phyloP scores from a whole-genome alignment of 2,329 filamentous ascomycete species.

The Aspergillus ustus region DNA sequence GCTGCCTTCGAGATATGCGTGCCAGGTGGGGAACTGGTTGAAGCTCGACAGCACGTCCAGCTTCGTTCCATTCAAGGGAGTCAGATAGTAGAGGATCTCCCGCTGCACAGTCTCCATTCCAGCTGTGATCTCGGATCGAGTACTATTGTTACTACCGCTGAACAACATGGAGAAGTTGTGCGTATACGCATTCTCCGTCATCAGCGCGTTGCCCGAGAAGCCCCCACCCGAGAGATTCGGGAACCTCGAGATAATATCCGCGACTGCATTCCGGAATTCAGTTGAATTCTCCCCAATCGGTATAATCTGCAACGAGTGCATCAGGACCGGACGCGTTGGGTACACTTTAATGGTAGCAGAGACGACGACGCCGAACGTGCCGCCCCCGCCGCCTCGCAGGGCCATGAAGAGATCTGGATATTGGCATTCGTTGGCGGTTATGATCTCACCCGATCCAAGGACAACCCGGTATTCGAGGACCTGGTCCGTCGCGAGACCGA shows the following conservation, averaged over 20 bases:
- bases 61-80: constrained; percentile 10
- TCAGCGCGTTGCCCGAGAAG: constrained; percentile 15
- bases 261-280: constrained; percentile 6
- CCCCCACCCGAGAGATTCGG: constrained; percentile 18
- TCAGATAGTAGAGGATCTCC: constrained; percentile 9
- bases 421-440: constrained; percentile 41
- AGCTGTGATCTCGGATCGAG: not conserved
- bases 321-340: constrained; percentile 16
- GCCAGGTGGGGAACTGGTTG: too few relatives aligned
- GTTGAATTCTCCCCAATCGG: not conserved
- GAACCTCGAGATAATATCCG: constrained; percentile 12
- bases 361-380: too few relatives aligned
- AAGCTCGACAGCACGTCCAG: constrained; percentile 3
- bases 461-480: constrained; percentile 50
- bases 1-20: constrained; percentile 9
- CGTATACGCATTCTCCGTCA: not conserved
- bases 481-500: constrained; percentile 52
- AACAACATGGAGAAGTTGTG: not conserved
- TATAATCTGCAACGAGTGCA: constrained; percentile 8
- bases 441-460: constrained; percentile 40
- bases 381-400: too few relatives aligned
- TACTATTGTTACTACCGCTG: too few relatives aligned
- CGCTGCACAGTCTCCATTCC: constrained; percentile 13
- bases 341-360: too few relatives aligned
- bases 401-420: constrained; percentile 32